Conservation (phyloP, 257 asterid species). For the Solanum rostratum region DNA sequence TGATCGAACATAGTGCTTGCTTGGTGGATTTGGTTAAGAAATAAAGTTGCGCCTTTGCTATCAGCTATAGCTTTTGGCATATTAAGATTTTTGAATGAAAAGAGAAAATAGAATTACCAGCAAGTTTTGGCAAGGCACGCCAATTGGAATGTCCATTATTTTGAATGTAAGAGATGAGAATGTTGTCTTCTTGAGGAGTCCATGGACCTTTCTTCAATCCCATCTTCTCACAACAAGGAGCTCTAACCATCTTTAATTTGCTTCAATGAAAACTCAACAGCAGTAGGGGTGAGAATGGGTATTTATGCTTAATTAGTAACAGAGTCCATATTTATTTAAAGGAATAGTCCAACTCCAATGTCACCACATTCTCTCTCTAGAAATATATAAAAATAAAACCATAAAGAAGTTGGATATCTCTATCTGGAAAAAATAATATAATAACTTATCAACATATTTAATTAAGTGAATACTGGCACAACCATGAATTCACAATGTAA, state of each 20-base stretch:
- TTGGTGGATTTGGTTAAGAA: no score
- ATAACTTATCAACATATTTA: background rate
- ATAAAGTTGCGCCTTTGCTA: no score
- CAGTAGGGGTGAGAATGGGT: background rate
- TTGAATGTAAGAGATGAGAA: slow-evolving; percentile 4
- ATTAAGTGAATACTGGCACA: no score
- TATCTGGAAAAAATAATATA: background rate
- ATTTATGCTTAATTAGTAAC: background rate
- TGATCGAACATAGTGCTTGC: no score
- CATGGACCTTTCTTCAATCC: slow-evolving; percentile 8
- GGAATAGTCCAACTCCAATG: no score
- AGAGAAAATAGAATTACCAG: background rate
- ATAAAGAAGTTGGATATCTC: background rate
- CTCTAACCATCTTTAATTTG: background rate
- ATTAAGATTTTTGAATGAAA: background rate
- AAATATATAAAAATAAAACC: no score
- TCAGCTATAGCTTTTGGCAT: no score
- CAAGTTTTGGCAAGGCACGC: slow-evolving; percentile 6
- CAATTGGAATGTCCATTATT: slow-evolving; percentile 2
- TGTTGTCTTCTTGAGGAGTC: slow-evolving; percentile 3
- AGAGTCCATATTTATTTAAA: no score
- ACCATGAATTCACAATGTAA: no score
- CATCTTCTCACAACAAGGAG: slow-evolving; percentile 9
- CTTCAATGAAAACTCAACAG: background rate
- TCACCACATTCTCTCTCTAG: no score